A percentile compares a stretch with the other conserved stretches of the same genome.
Evolutionary conservation across 805 yeast species (phyloP).

Genomic region (Maudiozyma bulderi): DNA sequence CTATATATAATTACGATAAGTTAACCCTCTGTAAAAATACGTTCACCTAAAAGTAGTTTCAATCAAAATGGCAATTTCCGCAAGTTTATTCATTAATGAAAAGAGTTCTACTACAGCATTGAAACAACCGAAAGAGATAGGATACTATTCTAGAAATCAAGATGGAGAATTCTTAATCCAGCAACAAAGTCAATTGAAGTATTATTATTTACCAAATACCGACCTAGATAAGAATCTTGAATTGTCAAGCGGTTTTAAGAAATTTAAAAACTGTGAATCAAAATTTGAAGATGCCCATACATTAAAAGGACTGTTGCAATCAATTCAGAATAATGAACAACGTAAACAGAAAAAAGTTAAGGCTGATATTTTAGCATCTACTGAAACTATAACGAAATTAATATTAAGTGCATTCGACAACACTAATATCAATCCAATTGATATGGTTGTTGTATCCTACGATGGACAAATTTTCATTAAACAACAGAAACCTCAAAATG

Average conservation of each 20-base stretch:
- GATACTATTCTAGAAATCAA: slow-evolving; percentile 52
- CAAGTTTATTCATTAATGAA: slow-evolving; percentile 29
- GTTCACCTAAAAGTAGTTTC: not conserved
- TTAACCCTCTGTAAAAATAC: not conserved
- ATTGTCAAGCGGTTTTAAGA: slow-evolving; percentile 52
- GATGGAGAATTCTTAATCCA: slow-evolving; percentile 41
- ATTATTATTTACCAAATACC: slow-evolving; percentile 73
- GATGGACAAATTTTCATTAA: slow-evolving; percentile 70
- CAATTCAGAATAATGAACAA: slow-evolving; percentile 47
- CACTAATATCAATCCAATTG: slow-evolving; percentile 41
- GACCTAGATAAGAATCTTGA: slow-evolving; percentile 54
- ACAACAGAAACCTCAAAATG: slow-evolving; percentile 20
- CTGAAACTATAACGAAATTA: slow-evolving; percentile 70
- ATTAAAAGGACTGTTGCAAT: slow-evolving; percentile 45
- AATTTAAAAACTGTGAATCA: slow-evolving; percentile 44
- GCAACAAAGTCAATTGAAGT: slow-evolving; percentile 49
- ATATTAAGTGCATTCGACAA: slow-evolving; percentile 47
- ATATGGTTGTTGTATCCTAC: slow-evolving; percentile 53
- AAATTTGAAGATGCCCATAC: slow-evolving; percentile 37
- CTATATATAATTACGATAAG: not conserved
- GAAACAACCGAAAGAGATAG: slow-evolving; percentile 78
- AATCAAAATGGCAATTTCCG: slow-evolving; percentile 21
- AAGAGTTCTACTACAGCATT: slow-evolving; percentile 58
- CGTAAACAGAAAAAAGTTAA: slow-evolving; percentile 35
- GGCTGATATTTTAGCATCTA: slow-evolving; percentile 65